Conservation (phyloP, 1,139 yeast species). For the Arxiozyma bovina region DNA sequence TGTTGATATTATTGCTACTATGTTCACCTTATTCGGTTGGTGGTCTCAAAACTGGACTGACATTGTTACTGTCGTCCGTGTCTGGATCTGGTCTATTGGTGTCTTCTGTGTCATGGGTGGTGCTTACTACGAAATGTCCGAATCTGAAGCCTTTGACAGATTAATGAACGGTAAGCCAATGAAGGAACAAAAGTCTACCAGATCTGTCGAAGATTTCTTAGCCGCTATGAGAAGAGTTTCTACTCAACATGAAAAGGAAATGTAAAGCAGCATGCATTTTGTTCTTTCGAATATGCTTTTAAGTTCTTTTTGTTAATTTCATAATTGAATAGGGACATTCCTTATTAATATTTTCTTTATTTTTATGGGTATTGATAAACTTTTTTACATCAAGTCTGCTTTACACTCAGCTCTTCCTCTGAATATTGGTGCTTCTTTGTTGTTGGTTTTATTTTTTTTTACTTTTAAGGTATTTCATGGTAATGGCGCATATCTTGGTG, state of each 20-base stretch:
- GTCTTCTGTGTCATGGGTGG: slow-evolving; percentile 94
- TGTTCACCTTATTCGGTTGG: slow-evolving; percentile 94
- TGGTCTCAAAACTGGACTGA: slow-evolving; percentile 97
- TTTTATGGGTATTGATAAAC: slow-evolving; percentile 12
- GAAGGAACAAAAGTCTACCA: slow-evolving; percentile 56
- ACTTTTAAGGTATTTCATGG: background rate
- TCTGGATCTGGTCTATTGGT: slow-evolving; percentile 94
- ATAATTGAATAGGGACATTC: background rate
- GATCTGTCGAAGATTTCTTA: slow-evolving; percentile 90
- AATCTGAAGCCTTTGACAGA: slow-evolving; percentile 81
- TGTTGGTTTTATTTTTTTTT: background rate
- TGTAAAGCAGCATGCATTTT: slow-evolving; percentile 20
- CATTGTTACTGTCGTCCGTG: slow-evolving; percentile 85
- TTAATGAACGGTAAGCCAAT: slow-evolving; percentile 83
- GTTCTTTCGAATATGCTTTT: background rate
- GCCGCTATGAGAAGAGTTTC: slow-evolving; percentile 97
- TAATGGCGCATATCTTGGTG: background rate
- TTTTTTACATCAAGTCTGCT: slow-evolving; percentile 3
- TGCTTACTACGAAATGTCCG: slow-evolving; percentile 89
- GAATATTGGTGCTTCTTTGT: background rate
- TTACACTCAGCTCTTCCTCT: background rate
- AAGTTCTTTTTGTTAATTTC: background rate
- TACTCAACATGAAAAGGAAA: slow-evolving; percentile 81
- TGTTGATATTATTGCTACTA: slow-evolving; percentile 83
- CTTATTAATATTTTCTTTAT: slow-evolving; percentile 3